Evolutionary conservation across 768 basidiomycete species (phyloP), one percentile per base, ranked within the genome.

Genomic region (Hortiboletus campestris): DNA sequence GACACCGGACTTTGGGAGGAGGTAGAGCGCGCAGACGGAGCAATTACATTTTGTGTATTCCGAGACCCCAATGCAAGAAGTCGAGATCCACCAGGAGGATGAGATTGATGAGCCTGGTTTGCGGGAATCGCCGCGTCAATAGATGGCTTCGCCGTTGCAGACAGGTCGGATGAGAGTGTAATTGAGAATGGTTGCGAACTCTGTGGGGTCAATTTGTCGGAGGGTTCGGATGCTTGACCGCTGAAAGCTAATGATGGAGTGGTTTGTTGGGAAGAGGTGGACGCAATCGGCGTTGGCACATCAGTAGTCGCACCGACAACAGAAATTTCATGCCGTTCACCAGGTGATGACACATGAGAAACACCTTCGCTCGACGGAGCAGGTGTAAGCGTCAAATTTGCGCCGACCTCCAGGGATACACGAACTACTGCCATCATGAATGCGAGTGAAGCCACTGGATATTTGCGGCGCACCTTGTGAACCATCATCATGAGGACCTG

Each of bases 81-180:
- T 49, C 78, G 74, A 53, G 76, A 77, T 49, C 76, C 74, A 46
- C 72, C 58, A 14, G 76, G 72, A 43, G 73, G 70, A 57, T 75
- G 74, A 63, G 76, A 71, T 54, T 80, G 66, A 59, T 65, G 39
- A 48, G 67, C 40, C 36, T 64, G 60, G 41, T 65, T 67, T 28
- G 76, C 67, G n/a, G 75, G 46, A 11, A 65, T 75, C 39, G 81
- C 75, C 3, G 77, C 75, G 46, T 85, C 74, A 41, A 81, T 67
- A 49, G 58, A 39, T 29, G 54, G 44, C 22, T 63, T 71, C 45
- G 36, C 46, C 51, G 46, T 32, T 31, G 60, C 50, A 29, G 63
- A 44, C 36, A 54, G 49, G 22, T 71, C 67, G 19, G 65, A 61
- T 34, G 61, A 20, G 13, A 66, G 49, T 32, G 74, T 67, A 32